phyloP scores from a whole-genome alignment of 768 basidiomycete genomes.

The Boletus pseudo-olivaceus region DNA sequence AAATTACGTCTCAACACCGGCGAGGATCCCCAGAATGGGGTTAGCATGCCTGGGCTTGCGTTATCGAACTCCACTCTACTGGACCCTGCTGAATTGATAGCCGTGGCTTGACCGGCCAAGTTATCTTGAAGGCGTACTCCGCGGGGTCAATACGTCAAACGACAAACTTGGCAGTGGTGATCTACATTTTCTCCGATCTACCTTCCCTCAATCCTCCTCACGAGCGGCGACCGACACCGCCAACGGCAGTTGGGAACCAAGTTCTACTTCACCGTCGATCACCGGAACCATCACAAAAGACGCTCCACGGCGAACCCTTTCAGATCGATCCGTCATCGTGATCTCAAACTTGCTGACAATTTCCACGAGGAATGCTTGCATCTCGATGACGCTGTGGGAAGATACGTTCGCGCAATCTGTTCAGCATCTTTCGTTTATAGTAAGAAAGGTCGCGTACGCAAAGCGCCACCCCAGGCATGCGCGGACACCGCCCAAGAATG shows the following conservation, averaged over 20 bases:
- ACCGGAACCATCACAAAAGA: constrained; percentile 32
- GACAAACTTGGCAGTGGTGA: background rate
- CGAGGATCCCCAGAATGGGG: background rate
- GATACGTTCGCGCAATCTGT: background rate
- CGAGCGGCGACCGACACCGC: constrained; percentile 17
- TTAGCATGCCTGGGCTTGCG: background rate
- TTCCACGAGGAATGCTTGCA: constrained; percentile 59
- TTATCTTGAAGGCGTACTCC: background rate
- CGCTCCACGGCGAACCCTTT: constrained; percentile 28
- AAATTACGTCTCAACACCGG: background rate
- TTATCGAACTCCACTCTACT: background rate
- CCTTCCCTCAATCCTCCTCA: background rate
- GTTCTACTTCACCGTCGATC: constrained; percentile 27
- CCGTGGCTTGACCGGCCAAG: background rate
- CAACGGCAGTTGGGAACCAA: constrained; percentile 34
- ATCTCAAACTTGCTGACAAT: constrained; percentile 54
- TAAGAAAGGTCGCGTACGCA: constrained; percentile 20
- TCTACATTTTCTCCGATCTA: background rate
- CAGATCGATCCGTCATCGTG: constrained; percentile 26
- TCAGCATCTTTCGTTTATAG: background rate
- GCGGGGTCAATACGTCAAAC: background rate
- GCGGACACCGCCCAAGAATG: constrained; percentile 24
- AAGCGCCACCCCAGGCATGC: constrained; percentile 33
- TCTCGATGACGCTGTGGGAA: constrained; percentile 39
- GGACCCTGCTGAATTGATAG: background rate